Evolutionary conservation across 495 filamentous ascomycete genomes (phyloP).

Genomic region (Ascobolus immersus): DNA sequence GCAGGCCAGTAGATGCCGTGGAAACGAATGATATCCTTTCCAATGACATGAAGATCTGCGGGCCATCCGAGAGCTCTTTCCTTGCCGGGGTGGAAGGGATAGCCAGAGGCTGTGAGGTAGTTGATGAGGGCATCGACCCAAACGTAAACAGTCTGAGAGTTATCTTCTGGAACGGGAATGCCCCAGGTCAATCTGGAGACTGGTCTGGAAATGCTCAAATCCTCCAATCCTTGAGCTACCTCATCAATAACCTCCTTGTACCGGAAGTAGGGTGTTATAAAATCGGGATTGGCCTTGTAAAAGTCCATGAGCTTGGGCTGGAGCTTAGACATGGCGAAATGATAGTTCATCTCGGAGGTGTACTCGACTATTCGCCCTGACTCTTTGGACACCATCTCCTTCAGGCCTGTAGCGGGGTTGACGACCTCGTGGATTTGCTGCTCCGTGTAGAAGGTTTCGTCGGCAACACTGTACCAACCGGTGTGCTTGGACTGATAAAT

Average conservation of each 20-base stretch:
- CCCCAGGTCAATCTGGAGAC: conserved; percentile 60
- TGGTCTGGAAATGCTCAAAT: conserved; percentile 76
- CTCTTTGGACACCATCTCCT: conserved; percentile 60
- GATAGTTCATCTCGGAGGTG: conserved; percentile 84
- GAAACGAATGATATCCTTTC: conserved; percentile 89
- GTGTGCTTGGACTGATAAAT: conserved; percentile 72
- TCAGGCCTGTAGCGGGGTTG: conserved; percentile 56
- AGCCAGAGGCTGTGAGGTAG: conserved; percentile 69
- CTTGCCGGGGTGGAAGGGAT: conserved; percentile 44
- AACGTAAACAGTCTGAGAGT: conserved; percentile 79
- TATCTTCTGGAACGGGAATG: conserved; percentile 64
- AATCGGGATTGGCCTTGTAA: conserved; percentile 45
- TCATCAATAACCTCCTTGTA: conserved; percentile 41
- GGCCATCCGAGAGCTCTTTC: conserved; percentile 47
- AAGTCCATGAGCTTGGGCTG: conserved; percentile 46
- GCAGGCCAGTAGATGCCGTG: conserved; percentile 97
- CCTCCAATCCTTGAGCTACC: conserved; percentile 45
- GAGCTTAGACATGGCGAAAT: conserved; percentile 72
- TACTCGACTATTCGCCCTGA: conserved; percentile 83
- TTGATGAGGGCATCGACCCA: conserved; percentile 94
- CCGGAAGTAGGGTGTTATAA: conserved; percentile 39
- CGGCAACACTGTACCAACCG: conserved; percentile 90
- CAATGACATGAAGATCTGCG: conserved; percentile 71
- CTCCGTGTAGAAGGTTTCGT: conserved; percentile 84
- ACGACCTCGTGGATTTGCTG: conserved; percentile 43